Percentiles rank a stretch among this genome's conserved stretches.
These are phyloP conservation scores for Suillus decipiens DNA, from an alignment of 768 basidiomycete genomes.

Conservation along the genomic window DNA sequence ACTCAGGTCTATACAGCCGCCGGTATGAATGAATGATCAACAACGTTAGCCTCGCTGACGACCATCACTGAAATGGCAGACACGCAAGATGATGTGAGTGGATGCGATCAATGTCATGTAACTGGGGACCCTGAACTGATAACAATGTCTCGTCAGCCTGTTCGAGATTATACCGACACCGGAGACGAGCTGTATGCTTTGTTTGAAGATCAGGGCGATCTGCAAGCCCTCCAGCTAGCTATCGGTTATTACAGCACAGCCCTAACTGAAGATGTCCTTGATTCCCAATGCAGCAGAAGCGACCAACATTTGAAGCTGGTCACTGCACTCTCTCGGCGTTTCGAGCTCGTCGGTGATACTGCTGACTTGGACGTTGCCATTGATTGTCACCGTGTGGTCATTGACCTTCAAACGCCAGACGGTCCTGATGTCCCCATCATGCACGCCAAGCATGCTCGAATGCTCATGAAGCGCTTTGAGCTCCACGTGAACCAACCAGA, in stretches of 20 bases:
- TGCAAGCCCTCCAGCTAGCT: constrained; percentile 14
- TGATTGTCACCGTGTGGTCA: constrained; percentile 20
- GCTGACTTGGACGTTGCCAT: constrained; percentile 33
- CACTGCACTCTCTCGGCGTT: constrained; percentile 25
- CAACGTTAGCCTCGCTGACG: not conserved
- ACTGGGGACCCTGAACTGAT: not conserved
- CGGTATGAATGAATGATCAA: not conserved
- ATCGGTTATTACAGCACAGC: constrained; percentile 13
- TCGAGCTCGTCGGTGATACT: constrained; percentile 16
- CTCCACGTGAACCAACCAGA: not conserved
- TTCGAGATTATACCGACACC: constrained; percentile 19
- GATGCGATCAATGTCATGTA: too few species aligned
- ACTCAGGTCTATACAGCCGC: not conserved
- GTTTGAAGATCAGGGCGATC: constrained; percentile 17
- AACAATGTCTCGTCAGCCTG: not conserved
- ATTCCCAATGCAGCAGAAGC: constrained; percentile 26
- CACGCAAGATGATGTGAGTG: constrained; percentile 1
- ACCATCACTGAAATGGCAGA: constrained; percentile 11
- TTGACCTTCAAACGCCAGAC: constrained; percentile 21
- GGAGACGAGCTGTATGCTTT: constrained; percentile 29
- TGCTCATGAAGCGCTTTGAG: constrained; percentile 10
- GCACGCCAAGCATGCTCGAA: not conserved
- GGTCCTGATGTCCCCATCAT: constrained; percentile 15
- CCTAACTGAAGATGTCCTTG: constrained; percentile 22
- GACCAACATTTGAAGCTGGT: constrained; percentile 24